Evolutionary conservation across 768 basidiomycete species (phyloP), one percentile per base, ranked within the genome.

Genomic region (Cystobasidiopsis lactophilus): DNA sequence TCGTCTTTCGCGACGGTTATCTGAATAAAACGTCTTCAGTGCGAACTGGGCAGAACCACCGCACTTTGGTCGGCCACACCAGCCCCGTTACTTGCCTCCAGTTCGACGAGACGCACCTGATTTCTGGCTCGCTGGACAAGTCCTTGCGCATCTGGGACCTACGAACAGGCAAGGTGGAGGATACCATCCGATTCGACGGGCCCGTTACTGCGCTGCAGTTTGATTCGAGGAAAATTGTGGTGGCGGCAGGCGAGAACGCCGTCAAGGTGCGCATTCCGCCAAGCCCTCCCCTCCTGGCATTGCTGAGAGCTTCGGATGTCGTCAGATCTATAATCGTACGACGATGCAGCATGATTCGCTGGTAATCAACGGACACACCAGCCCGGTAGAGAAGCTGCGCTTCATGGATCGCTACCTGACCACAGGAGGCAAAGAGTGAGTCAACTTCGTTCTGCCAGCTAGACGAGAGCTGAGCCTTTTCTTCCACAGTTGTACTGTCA

Each of bases 401-500:
- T 96, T 91, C 68, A 91, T 93, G 79, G 93, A 96, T 67, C 78
- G 81, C 45, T 98, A 93, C 68, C 72, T 95, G 43, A 79, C 84
- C 27, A 82, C 83, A 9, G 93, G 93, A 31, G 86, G 80, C 47
- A 76, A 81, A 49, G 93, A 96, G 46, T 55, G 52, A 38, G 45
- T 47, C n/a, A n/a, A n/a, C n/a, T 30, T 47, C 5, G 24, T 47
- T n/a, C 14, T 47, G 14, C 45, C 9, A 26, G n/a, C 16, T 26
- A 27, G 24, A 14, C 14, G 24, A 13, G 10, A 30, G 26, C 30
- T 23, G 24, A 27, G 23, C 16, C n/a, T n/a, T 27, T 7, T 23
- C 4, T 23, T 18, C 45, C 4, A 7, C 30, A 47, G 41, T 31
- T 49, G 31, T 33, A 50, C 49, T 14, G 49, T 50, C 35, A 50